Base-by-base conservation (phyloP, 1,139 yeast genomes). In the Blastobotrys apis region DNA sequence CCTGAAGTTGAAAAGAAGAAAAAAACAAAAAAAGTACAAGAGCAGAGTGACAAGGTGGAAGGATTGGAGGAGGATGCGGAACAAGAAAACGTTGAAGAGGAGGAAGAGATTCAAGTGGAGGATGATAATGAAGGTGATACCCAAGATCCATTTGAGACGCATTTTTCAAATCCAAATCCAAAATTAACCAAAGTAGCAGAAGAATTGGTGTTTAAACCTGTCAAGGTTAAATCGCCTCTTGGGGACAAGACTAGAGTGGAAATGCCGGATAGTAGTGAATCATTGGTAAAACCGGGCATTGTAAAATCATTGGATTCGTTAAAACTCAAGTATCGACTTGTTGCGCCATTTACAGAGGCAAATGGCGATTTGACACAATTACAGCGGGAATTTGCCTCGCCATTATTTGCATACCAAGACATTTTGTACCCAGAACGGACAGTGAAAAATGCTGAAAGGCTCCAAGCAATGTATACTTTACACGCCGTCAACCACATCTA, bases 401-500 rank as follows among this genome's bases (percentile, higher is more conserved):
- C 90, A 0, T 72, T 92, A 64, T 71, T 85, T 51, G 75, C 77
- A 45, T 90, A 92, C 63, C 76, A 77, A 53, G 97, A 92, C 60
- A 62, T 90, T 5, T 67, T 78, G 16, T 78, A 73, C 53, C 86
- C 94, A 33, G 78, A 78, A 53, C 72, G 76, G 35, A 66, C 71
- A 0, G 62, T 66, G 47, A 60, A 61, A 1, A 66, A 72, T 13
- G 73, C 69, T 41, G 53, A 61, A 1, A 73, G 74, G 36, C 77
- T 88, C 56, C 78, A 81, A 54, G 77, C 77, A 47, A 64, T 86
- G 22, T 86, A 85, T 60, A 64, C 75, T 0, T 58, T 85, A 50
- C 98, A 92, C 66, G 75, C 79, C 3, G 63, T 88, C 47, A 92
- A 92, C 57, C 98, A 92, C 62, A 68, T 92, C 25, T 78, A 73